These are phyloP conservation scores for Rhodotorula sp. DNA, from an alignment of 1,284 basidiomycete genomes.

Conservation along the genomic window DNA sequence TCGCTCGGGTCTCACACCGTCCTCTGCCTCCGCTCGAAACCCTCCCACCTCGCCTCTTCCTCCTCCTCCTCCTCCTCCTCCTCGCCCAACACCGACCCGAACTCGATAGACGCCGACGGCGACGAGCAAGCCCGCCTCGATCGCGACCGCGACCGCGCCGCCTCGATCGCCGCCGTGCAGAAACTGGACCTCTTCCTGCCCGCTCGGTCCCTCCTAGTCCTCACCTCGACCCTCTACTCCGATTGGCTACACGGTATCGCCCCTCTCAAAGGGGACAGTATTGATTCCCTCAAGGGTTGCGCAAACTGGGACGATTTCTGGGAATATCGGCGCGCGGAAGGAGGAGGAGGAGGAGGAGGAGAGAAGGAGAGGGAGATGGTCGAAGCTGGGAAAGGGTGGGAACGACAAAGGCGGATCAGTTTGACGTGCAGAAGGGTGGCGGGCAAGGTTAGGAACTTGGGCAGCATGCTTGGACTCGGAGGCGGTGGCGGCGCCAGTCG, in stretches of 20 bases:
- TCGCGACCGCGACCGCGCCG: no score
- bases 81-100: neutral
- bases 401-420: slow-evolving; percentile 67
- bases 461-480: slow-evolving; percentile 1
- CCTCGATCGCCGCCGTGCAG: neutral
- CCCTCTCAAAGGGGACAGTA: slow-evolving; percentile 39
- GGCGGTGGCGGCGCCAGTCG: neutral
- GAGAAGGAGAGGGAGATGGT: slow-evolving; percentile 8
- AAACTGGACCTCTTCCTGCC: slow-evolving; percentile 69
- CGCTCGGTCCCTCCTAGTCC: slow-evolving; percentile 74
- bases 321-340: slow-evolving; percentile 46
- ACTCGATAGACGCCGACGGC: no score
- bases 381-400: slow-evolving; percentile 49
- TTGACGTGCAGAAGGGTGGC: slow-evolving; percentile 82
- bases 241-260: slow-evolving; percentile 73
- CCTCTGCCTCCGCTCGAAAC: slow-evolving; percentile 60
- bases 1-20: slow-evolving; percentile 79
- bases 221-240: slow-evolving; percentile 65
- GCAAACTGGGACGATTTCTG: slow-evolving; percentile 55
- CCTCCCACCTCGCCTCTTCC: slow-evolving; percentile 42
- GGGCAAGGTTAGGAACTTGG: slow-evolving; percentile 55
- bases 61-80: neutral
- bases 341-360: slow-evolving; percentile 52
- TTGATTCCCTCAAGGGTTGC: slow-evolving; percentile 17
- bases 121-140: no score